These are phyloP conservation scores for Selaginella tamariscina DNA, from an alignment of 75 land plant species.

Conservation along the genomic window DNA sequence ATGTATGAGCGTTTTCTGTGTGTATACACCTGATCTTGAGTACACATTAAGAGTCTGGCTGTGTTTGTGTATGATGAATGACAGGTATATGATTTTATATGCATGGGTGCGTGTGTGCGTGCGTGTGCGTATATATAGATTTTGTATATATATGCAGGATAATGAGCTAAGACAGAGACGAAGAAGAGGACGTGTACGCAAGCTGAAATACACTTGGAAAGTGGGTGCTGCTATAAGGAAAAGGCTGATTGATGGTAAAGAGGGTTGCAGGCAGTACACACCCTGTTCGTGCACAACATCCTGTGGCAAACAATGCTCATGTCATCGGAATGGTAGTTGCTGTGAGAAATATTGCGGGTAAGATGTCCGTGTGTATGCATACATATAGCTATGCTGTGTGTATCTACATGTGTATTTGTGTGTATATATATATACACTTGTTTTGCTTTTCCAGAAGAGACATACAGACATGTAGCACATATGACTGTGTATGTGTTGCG, in stretches of 20 bases:
- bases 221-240: constrained; percentile 76
- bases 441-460: too few relatives aligned
- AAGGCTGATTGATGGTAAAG: constrained; percentile 64
- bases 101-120: too few relatives aligned
- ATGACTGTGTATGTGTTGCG: too few relatives aligned
- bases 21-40: too few relatives aligned
- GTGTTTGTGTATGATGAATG: too few relatives aligned
- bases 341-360: constrained; percentile 99
- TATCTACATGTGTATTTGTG: not conserved
- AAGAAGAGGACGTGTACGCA: constrained; percentile 68
- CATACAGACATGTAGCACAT: too few relatives aligned
- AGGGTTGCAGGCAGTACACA: constrained; percentile 83
- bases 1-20: too few relatives aligned
- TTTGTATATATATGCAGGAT: constrained; percentile 25
- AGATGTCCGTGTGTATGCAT: constrained; percentile 14
- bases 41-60: too few relatives aligned
- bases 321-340: constrained; percentile 79
- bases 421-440: too few relatives aligned
- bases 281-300: constrained; percentile 76
- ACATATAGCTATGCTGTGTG: constrained; percentile 10
- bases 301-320: constrained; percentile 85
- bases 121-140: too few relatives aligned
- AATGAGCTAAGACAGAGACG: constrained; percentile 32
- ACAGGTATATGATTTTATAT: too few relatives aligned
- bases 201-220: constrained; percentile 83